phyloP scores from a whole-genome alignment of 441 rosid species.

The Gossypium armourianum region DNA sequence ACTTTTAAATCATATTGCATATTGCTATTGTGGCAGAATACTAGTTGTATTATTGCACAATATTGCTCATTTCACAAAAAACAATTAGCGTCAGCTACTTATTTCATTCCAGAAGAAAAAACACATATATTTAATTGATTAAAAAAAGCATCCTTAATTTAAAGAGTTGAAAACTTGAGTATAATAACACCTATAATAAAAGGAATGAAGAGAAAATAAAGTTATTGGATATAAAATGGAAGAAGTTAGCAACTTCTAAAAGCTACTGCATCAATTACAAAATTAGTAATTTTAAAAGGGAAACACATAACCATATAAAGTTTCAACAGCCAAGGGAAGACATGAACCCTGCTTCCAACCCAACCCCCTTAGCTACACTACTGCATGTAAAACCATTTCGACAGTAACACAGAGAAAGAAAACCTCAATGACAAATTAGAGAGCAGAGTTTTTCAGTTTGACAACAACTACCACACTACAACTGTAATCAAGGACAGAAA shows the following conservation, averaged over 20 bases:
- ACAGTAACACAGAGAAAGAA: neutral
- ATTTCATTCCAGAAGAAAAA: neutral
- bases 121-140: neutral
- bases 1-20: neutral
- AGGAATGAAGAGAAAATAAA: neutral
- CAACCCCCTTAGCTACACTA: neutral
- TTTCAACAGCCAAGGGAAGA: neutral
- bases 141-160: neutral
- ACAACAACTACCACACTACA: neutral
- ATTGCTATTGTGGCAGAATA: neutral
- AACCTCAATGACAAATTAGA: neutral
- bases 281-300: neutral
- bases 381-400: slow-evolving; percentile 13
- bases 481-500: slow-evolving; percentile 6
- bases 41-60: neutral
- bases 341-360: too few relatives aligned
- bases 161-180: neutral
- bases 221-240: neutral
- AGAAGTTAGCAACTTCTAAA: neutral
- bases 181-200: neutral
- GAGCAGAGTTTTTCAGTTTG: neutral
- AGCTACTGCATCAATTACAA: neutral
- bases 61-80: neutral
- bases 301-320: neutral
- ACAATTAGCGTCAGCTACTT: neutral